These are phyloP conservation scores for Colletotrichum siamense DNA, from an alignment of 2,329 filamentous ascomycete species.

Conservation along the genomic window DNA sequence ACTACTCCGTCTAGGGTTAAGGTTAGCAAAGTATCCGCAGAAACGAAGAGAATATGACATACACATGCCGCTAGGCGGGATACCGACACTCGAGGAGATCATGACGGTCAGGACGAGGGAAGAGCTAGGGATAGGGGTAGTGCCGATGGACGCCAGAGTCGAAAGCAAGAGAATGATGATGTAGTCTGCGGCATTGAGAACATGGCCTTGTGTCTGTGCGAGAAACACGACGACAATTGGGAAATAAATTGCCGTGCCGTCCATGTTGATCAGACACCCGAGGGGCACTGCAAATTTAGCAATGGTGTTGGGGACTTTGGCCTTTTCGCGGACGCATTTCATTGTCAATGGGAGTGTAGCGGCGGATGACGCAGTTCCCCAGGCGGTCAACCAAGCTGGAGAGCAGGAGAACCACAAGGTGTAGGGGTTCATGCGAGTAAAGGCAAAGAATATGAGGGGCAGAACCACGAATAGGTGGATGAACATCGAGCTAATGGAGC, in stretches of 20 bases:
- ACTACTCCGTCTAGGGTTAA: no score
- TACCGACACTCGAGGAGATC: constrained; percentile 51
- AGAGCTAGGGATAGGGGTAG: constrained; percentile 58
- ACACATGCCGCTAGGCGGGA: constrained; percentile 52
- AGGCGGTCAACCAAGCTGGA: constrained; percentile 59
- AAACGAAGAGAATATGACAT: no score
- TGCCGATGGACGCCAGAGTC: constrained; percentile 57
- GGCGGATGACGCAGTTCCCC: constrained; percentile 58
- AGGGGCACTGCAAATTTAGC: constrained; percentile 53
- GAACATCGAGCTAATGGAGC: constrained; percentile 48
- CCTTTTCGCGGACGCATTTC: constrained; percentile 40
- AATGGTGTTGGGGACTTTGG: constrained; percentile 48
- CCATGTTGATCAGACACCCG: constrained; percentile 57
- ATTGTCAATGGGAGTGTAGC: constrained; percentile 58
- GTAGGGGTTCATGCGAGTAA: constrained; percentile 52
- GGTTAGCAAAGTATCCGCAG: no score
- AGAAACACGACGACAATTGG: constrained; percentile 59
- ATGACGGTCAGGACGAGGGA: constrained; percentile 57
- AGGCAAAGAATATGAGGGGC: constrained; percentile 45
- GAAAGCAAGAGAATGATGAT: constrained; percentile 54
- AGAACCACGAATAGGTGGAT: constrained; percentile 52
- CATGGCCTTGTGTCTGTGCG: constrained; percentile 53
- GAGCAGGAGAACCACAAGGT: constrained; percentile 51
- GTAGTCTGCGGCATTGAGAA: constrained; percentile 48
- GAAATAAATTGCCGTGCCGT: constrained; percentile 62